These are phyloP conservation scores for Dujonia santamariae DNA, from an alignment of 1,139 yeast species.

Conservation along the genomic window DNA sequence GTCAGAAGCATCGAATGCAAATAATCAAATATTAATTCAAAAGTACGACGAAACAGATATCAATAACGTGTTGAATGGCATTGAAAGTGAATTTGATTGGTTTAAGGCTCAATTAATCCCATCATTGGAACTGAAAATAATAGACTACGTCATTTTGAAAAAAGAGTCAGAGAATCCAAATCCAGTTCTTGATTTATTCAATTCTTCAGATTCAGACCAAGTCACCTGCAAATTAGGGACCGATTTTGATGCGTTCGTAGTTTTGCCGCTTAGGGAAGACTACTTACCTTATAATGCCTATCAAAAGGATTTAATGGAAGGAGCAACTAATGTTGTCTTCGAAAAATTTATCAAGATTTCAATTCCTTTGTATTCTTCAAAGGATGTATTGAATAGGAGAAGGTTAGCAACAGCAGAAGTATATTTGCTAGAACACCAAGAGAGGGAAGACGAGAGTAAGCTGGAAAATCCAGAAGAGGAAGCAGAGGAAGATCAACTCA, in stretches of 20 bases:
- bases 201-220: slow-evolving; percentile 23
- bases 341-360: slow-evolving; percentile 31
- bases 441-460: too few species aligned
- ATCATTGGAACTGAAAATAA: slow-evolving; percentile 22
- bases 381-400: slow-evolving; percentile 15
- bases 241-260: slow-evolving; percentile 31
- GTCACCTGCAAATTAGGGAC: slow-evolving; percentile 21
- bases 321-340: neutral
- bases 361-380: slow-evolving; percentile 26
- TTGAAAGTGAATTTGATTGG: slow-evolving; percentile 38
- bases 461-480: slow-evolving; percentile 11
- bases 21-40: slow-evolving; percentile 19
- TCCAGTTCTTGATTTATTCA: slow-evolving; percentile 15
- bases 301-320: slow-evolving; percentile 1
- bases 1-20: slow-evolving; percentile 9
- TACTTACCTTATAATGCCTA: slow-evolving; percentile 4
- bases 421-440: slow-evolving; percentile 25
- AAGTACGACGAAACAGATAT: slow-evolving; percentile 34
- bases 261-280: slow-evolving; percentile 7
- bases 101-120: slow-evolving; percentile 29
- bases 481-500: slow-evolving; percentile 8
- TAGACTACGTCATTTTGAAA: slow-evolving; percentile 17
- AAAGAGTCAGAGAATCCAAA: slow-evolving; percentile 8
- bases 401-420: slow-evolving; percentile 35
- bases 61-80: slow-evolving; percentile 29